Evolutionary conservation across 2,329 filamentous ascomycete species (phyloP), one percentile per base, ranked within the genome.

Genomic region (Hypoxylon sp.): DNA sequence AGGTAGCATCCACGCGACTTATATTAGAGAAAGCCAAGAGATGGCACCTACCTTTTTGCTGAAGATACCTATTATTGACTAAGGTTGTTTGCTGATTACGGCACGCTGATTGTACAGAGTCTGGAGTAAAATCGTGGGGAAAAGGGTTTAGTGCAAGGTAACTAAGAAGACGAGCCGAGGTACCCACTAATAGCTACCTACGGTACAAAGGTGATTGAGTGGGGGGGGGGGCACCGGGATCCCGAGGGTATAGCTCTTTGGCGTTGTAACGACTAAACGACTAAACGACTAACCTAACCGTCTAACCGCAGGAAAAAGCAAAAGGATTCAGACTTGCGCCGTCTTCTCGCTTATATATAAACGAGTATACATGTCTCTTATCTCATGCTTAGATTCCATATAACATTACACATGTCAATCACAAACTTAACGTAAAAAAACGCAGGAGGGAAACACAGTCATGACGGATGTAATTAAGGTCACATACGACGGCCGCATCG

Each of bases 401-500:
- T 33, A 14, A 6, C 31, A 46, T 31, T 19, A 22, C 17, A 31
- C 33, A 53, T 26, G 26, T 6, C 35, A 39, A 22, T 17, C 33
- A 44, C 33, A 52, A 9, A 5, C 10, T 42, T n/a, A n/a, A 24
- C 31, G 39, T 31, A 39, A 46, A 6, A 33, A 19, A 2, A 31
- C 14, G 53, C 13, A n/a, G 29, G 22, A 42, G n/a, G 14, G 44
- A 24, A 50, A 35, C 31, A 10, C 48, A 42, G 62, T 14, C 59
- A 84, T 83, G 81, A 73, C 78, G 35, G 80, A 87, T 69, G 78
- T 81, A 55, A 84, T 83, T 73, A 78, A 84, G 51, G 77, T 92
- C 74, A 85, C 89, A 68, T 92, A 90, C 79, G 84, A 85, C 74
- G 91, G 88, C 79, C 90, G 90, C 66, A 82, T 94, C 71, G 93